Base-by-base conservation (phyloP, 2,329 filamentous ascomycete genomes). In the Cercospora beticola region DNA sequence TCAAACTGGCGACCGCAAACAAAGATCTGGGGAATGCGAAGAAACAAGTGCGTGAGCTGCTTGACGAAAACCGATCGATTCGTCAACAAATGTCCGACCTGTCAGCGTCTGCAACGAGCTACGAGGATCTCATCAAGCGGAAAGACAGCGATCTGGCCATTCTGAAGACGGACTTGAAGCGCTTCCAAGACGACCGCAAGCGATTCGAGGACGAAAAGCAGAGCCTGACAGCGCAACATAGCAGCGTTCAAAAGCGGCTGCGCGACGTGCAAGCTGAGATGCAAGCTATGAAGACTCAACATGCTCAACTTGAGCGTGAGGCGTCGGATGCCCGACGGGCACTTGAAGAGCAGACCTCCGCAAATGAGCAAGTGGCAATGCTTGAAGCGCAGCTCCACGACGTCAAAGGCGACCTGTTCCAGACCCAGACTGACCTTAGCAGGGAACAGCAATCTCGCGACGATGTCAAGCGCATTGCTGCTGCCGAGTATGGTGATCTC, bases 71-170 rank as follows among this genome's bases (percentile, higher is more conserved):
- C 73, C 87, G 89, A 12, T 89, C 91, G 56, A 88, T 97, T 58
- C 90, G 96, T 64, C 88, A 93, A 74, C 93, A 97, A 75, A 89
- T 99, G 64, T 87, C 91, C 0, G 90, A 97, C 73, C 84, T 99
- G 18, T 95, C 95, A 0, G 89, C 92, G 60, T 97, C 94, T 0
- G 97, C 94, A 0, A 96, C 93, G 0, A 93, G 94, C 76, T 98
- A 97, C 73, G 95, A 99, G 80, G 94, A 98, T 75, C 87, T 98
- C 54, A 91, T 99, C 26, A 88, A 93, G 26, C 90, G 92, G 68
- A 99, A 98, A 79, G 95, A 99, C 78, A 97, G 94, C 78, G 96
- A 99, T 77, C 84, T 99, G 21, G 87, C 90, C 0, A 86, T 98
- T 57, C 85, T 98, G 36, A 92, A 93, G 74, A 89, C 89, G 10